These are phyloP conservation scores for Boletellus ananas DNA, from an alignment of 768 basidiomycete species.

Conservation along the genomic window DNA sequence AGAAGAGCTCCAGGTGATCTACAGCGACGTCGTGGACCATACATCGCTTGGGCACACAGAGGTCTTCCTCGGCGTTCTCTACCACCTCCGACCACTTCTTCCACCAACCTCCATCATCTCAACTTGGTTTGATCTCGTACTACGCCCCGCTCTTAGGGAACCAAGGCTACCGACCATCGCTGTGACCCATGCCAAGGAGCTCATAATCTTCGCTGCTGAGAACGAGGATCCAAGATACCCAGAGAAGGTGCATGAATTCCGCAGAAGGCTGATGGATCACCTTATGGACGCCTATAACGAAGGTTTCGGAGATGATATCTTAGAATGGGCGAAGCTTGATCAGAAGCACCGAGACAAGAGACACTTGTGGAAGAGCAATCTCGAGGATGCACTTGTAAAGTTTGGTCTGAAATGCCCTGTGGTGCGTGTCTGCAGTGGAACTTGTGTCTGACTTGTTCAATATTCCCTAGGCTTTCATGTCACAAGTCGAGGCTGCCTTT, in stretches of 20 bases:
- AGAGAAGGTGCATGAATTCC: slow-evolving; percentile 61
- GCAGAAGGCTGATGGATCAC: slow-evolving; percentile 66
- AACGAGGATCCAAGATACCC: slow-evolving; percentile 39
- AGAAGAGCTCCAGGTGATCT: slow-evolving; percentile 61
- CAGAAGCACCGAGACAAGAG: slow-evolving; percentile 56
- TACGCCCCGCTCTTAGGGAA: slow-evolving; percentile 75
- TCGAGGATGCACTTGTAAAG: slow-evolving; percentile 69
- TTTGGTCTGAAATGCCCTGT: slow-evolving; percentile 61
- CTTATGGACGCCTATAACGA: slow-evolving; percentile 76
- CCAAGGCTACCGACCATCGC: slow-evolving; percentile 58
- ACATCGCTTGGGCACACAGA: slow-evolving; percentile 59
- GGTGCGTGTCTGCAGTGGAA: slow-evolving; percentile 42
- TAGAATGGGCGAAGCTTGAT: slow-evolving; percentile 72
- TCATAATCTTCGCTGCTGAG: slow-evolving; percentile 61
- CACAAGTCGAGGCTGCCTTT: slow-evolving; percentile 64
- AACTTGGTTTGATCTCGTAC: slow-evolving; percentile 76
- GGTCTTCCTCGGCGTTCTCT: slow-evolving; percentile 62
- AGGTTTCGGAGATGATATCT: slow-evolving; percentile 63
- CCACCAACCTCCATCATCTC: slow-evolving; percentile 66
- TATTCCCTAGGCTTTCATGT: slow-evolving; percentile 57
- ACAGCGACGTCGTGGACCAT: slow-evolving; percentile 63
- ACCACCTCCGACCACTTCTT: slow-evolving; percentile 58
- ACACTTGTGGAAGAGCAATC: slow-evolving; percentile 69
- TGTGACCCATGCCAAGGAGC: slow-evolving; percentile 65
- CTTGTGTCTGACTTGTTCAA: slow-evolving; percentile 9